A percentile compares a stretch with the other conserved stretches of the same genome.
Evolutionary conservation across 805 yeast genomes (phyloP).

Genomic region (Candida orba): DNA sequence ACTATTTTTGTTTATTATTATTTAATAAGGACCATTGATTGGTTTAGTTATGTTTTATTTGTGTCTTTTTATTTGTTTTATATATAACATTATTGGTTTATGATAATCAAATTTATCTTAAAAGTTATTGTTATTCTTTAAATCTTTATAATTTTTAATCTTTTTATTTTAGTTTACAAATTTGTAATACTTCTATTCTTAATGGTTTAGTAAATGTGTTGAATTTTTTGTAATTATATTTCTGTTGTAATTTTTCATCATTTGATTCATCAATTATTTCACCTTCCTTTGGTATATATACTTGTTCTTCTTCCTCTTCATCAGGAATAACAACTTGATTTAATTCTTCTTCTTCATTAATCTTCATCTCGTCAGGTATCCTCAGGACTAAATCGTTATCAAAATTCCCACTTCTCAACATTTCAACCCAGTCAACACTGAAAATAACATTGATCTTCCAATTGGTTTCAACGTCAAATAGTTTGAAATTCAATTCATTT

Average conservation of each 20-base stretch:
- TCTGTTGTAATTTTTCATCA: slow-evolving; percentile 15
- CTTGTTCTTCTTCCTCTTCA: slow-evolving; percentile 12
- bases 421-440: slow-evolving; percentile 8
- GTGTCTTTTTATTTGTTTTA: background rate
- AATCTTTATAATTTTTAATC: slow-evolving; percentile 5
- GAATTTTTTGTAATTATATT: slow-evolving; percentile 13
- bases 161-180: too few relatives aligned
- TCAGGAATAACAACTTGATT: slow-evolving; percentile 13
- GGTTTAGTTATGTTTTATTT: background rate
- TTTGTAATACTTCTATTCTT: slow-evolving; percentile 16
- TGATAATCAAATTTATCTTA: background rate
- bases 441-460: slow-evolving; percentile 8
- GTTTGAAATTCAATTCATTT: background rate
- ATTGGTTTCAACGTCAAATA: slow-evolving; percentile 6
- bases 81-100: background rate
- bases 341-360: background rate
- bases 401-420: background rate
- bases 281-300: slow-evolving; percentile 16
- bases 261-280: slow-evolving; percentile 2
- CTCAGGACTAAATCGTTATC: slow-evolving; percentile 11
- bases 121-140: background rate
- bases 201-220: slow-evolving; percentile 11
- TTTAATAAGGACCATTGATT: too few relatives aligned
- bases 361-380: slow-evolving; percentile 3
- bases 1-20: background rate